These are phyloP conservation scores for Abrus precatorius DNA, from an alignment of 306 rosid genomes.

Conservation along the genomic window DNA sequence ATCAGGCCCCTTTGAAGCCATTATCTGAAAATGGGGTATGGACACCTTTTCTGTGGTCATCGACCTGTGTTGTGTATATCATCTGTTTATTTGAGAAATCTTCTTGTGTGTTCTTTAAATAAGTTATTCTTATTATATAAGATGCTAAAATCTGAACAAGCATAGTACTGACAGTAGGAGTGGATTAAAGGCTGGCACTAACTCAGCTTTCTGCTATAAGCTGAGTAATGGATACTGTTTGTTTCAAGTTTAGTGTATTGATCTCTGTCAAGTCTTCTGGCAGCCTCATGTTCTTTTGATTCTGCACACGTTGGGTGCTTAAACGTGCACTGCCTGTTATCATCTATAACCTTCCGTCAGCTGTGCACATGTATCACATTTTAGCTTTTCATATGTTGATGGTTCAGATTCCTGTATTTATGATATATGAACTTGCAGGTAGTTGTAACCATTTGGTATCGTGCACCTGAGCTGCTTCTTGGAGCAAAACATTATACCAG, in stretches of 20 bases:
- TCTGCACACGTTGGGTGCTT: constrained; percentile 27
- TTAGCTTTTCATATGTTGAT: constrained; percentile 36
- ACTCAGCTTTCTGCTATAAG: constrained; percentile 38
- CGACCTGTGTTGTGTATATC: constrained; percentile 7
- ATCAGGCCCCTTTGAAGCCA: constrained; percentile 91
- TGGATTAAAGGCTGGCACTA: constrained; percentile 26
- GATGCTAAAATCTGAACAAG: constrained; percentile 12
- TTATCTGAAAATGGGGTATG: constrained; percentile 82
- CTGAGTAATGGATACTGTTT: constrained; percentile 38
- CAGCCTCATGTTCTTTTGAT: constrained; percentile 17
- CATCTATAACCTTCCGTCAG: constrained; percentile 24
- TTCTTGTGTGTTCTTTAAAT: not conserved
- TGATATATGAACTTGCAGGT: constrained; percentile 66
- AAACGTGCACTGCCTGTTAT: constrained; percentile 26
- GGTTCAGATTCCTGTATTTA: constrained; percentile 39
- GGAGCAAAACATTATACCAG: constrained; percentile 99
- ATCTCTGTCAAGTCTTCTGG: constrained; percentile 12
- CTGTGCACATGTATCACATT: constrained; percentile 24
- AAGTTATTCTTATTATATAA: constrained; percentile 6
- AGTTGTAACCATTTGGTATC: constrained; percentile 99
- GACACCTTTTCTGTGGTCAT: constrained; percentile 41
- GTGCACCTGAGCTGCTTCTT: constrained; percentile 99
- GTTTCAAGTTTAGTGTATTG: constrained; percentile 39
- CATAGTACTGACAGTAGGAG: constrained; percentile 10
- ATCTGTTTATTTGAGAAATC: constrained; percentile 23